Evolutionary conservation across 148 eudicot species (phyloP).

Genomic region (Rhododendron kiyosumense): DNA sequence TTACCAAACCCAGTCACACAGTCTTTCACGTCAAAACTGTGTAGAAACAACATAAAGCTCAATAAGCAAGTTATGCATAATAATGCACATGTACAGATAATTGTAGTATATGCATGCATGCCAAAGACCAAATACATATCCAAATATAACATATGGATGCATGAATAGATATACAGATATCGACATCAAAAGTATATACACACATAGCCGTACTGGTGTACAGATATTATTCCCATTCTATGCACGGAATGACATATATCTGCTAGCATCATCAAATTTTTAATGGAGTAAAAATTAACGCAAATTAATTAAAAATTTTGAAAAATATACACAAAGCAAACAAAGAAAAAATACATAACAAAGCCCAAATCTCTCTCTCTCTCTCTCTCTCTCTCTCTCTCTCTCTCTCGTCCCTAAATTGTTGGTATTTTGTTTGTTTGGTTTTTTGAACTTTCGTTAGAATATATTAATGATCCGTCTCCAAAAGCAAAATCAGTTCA

Average conservation of each 20-base stretch:
- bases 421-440: too few species aligned
- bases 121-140: not conserved
- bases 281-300: not conserved
- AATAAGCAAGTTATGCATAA: not conserved
- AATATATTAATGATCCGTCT: too few species aligned
- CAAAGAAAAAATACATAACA: too few species aligned
- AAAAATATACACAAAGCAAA: not conserved
- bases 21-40: conserved; percentile 75
- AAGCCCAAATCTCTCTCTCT: too few species aligned
- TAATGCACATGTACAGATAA: not conserved
- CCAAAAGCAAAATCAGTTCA: too few species aligned
- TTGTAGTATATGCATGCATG: not conserved
- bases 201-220: too few species aligned
- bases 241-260: not conserved
- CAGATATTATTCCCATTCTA: not conserved
- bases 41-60: not conserved
- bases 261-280: not conserved
- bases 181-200: not conserved
- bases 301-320: not conserved
- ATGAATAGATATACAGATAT: not conserved
- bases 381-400: too few species aligned
- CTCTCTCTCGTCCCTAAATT: too few species aligned
- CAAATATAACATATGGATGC: not conserved
- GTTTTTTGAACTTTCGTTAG: too few species aligned
- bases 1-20: conserved; percentile 72